phyloP scores from a whole-genome alignment of 1,284 basidiomycete genomes.

The Macrocystidia cucumis region DNA sequence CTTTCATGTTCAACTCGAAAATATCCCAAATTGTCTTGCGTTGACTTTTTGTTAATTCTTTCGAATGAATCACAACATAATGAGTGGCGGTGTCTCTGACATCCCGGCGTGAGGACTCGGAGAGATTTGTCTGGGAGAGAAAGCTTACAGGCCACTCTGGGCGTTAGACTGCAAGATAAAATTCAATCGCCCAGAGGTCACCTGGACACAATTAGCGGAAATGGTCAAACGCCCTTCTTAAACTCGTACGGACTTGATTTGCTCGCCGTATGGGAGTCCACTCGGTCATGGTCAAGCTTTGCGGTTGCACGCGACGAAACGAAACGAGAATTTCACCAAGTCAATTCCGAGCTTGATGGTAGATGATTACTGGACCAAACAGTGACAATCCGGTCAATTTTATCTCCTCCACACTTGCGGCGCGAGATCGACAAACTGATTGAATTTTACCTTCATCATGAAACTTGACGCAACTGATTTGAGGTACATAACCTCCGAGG shows the following conservation, averaged over 20 bases:
- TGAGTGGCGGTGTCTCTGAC: conserved; percentile 21
- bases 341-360: too few species aligned
- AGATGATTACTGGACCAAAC: too few species aligned
- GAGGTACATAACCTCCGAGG: conserved; percentile 87
- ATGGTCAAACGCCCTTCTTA: not conserved
- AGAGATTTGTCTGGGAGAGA: conserved; percentile 1
- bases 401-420: too few species aligned
- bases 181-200: not conserved
- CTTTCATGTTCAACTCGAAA: conserved; percentile 50
- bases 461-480: conserved; percentile 94
- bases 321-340: too few species aligned
- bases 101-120: conserved; percentile 2
- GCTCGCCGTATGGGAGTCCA: not conserved
- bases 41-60: conserved; percentile 29
- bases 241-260: not conserved
- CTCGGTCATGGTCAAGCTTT: not conserved
- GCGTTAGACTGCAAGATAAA: not conserved
- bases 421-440: not conserved
- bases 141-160: not conserved
- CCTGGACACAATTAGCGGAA: not conserved
- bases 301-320: too few species aligned
- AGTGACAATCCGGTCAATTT: too few species aligned
- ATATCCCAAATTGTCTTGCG: conserved; percentile 43
- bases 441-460: conserved; percentile 38
- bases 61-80: conserved; percentile 22